Evolutionary conservation across 352 stramenopile species (phyloP).

Genomic region (Phytophthora capsici): DNA sequence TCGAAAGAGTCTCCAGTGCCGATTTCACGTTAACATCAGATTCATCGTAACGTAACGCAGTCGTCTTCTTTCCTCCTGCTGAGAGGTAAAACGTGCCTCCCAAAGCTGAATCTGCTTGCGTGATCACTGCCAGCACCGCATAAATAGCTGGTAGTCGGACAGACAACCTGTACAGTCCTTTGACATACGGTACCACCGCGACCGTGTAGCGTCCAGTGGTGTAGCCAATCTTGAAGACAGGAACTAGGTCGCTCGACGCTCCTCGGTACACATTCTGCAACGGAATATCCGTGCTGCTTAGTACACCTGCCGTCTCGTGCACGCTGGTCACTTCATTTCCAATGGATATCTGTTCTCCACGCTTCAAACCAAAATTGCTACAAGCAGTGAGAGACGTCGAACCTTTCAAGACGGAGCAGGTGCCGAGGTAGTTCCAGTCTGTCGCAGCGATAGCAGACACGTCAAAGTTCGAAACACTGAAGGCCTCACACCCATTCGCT

Average conservation of each 20-base stretch:
- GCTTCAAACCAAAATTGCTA: conserved; percentile 67
- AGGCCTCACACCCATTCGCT: conserved; percentile 63
- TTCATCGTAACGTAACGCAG: conserved; percentile 62
- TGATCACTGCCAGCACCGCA: conserved; percentile 80
- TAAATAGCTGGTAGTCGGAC: conserved; percentile 78
- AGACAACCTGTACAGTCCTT: conserved; percentile 89
- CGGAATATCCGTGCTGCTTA: conserved; percentile 73
- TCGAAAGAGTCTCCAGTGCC: conserved; percentile 72
- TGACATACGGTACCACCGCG: conserved; percentile 90
- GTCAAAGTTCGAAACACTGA: conserved; percentile 44
- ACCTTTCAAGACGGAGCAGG: conserved; percentile 48
- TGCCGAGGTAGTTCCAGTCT: conserved; percentile 78
- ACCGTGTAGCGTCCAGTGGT: conserved; percentile 85
- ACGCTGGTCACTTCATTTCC: conserved; percentile 78
- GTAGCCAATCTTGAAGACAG: conserved; percentile 66
- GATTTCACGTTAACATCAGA: conserved; percentile 42
- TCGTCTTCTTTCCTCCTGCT: conserved; percentile 57
- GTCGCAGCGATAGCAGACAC: conserved; percentile 63
- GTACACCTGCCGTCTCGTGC: conserved; percentile 51
- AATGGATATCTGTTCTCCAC: conserved; percentile 85
- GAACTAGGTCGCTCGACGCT: conserved; percentile 53
- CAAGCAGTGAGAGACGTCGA: conserved; percentile 46
- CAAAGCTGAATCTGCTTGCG: conserved; percentile 50
- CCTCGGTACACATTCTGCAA: conserved; percentile 73
- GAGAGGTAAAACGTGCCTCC: conserved; percentile 71